Evolutionary conservation across 805 yeast species (phyloP), one percentile per base, ranked within the genome.

Genomic region (Millerago galiae): DNA sequence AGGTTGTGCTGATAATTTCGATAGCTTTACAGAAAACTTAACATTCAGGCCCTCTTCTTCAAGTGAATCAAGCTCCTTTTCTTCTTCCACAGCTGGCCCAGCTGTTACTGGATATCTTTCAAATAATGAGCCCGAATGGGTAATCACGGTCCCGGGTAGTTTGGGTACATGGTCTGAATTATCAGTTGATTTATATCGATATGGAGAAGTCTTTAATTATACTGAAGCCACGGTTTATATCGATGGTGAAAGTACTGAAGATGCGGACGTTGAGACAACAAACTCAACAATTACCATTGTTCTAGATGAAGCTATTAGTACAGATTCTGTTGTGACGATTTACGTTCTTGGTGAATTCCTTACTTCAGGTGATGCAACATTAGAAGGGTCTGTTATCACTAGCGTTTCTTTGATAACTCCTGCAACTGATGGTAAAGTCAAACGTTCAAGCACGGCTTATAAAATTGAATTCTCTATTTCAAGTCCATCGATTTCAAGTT

Each of bases 401-500:
- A 27, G 7, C 4, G 7, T 7, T 21, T 21, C 4, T 7, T 4
- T 7, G 24, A 7, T 7, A 4, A 21, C 7, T 21, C 24, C 33
- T 21, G 38, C 36, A 14, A 41, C 42, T 32, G 37, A 34, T 14
- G 30, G 12, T 13, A 37, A 34, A 21, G 24, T 21, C 7, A 51
- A 49, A 46, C 43, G 52, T 38, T 51, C 48, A 29, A 31, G 35
- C 27, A 14, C 43, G 12, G 31, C 41, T 9, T 46, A 28, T 44
- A 17, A 36, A 8, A 37, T 45, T n/a, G 18, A 42, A 33, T 32
- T 42, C 41, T 15, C 40, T 21, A 44, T 38, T 32, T 38, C 38
- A 4, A 21, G 28, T 34, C 52, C 15, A 29, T 36, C 35, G 39
- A 38, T 29, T 27, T 14, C 10, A 14, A 16, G 9, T 8, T 15